Conservation (phyloP, 2,329 filamentous ascomycete species). For the Fusarium pseudocircinatum region DNA sequence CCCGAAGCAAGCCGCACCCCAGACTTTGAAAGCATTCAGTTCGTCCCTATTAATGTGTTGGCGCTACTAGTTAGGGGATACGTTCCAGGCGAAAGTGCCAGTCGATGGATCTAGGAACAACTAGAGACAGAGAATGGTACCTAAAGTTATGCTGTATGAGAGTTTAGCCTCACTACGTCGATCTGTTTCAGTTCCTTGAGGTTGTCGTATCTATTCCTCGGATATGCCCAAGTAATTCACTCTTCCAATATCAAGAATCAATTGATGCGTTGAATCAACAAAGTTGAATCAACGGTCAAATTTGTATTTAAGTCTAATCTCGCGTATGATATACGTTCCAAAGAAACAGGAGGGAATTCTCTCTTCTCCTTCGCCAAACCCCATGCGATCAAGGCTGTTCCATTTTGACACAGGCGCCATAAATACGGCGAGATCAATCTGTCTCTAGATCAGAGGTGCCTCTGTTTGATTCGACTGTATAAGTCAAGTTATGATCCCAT, state of each 20-base stretch:
- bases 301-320: background rate
- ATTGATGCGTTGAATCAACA: background rate
- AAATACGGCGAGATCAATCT: background rate
- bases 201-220: background rate
- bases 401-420: background rate
- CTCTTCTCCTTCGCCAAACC: background rate
- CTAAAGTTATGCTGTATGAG: background rate
- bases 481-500: background rate
- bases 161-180: background rate
- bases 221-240: background rate
- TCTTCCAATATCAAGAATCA: background rate
- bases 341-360: background rate
- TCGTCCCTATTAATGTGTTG: background rate
- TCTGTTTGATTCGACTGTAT: background rate
- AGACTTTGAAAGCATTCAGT: background rate
- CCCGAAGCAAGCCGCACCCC: constrained; percentile 30
- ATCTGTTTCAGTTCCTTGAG: background rate
- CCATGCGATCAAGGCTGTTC: background rate
- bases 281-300: background rate
- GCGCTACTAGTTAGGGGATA: background rate
- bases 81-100: background rate
- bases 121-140: background rate
- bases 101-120: background rate
- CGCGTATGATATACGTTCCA: background rate
- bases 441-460: background rate